These are phyloP conservation scores for Tetrahymena elliotti DNA, from an alignment of 73 alveolate species.

Conservation along the genomic window DNA sequence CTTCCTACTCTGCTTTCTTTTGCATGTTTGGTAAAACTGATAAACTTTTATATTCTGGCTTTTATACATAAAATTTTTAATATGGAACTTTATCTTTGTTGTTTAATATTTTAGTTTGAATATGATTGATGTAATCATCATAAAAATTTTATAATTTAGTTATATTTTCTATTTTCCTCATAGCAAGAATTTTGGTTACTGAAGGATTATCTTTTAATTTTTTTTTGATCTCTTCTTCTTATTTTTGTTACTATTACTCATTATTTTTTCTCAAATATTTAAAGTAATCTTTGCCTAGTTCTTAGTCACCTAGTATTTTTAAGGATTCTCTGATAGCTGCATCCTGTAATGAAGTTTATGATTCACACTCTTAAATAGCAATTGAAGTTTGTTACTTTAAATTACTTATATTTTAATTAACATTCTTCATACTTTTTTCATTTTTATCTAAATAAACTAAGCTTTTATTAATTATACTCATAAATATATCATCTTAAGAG, in stretches of 20 bases:
- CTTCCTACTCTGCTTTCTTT: background rate
- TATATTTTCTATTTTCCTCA: background rate
- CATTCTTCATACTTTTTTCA: background rate
- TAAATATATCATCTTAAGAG: background rate
- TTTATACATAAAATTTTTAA: background rate
- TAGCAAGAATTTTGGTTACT: background rate
- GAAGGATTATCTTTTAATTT: background rate
- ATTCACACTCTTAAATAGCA: background rate
- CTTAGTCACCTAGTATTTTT: background rate
- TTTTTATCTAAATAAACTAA: background rate
- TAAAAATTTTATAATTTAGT: background rate
- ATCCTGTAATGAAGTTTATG: background rate
- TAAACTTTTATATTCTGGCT: background rate
- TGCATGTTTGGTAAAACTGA: background rate
- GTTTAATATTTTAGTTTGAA: background rate
- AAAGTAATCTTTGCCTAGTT: background rate
- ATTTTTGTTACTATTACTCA: background rate
- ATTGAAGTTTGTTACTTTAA: background rate
- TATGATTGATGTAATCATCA: background rate
- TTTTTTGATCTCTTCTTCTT: background rate
- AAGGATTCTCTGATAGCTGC: background rate
- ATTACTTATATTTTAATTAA: too few relatives aligned
- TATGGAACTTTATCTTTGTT: background rate
- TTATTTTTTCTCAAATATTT: background rate
- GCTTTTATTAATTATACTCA: background rate